Conservation (phyloP, 371 early-diverging fungal species). For the Sporodiniella umbellata region DNA sequence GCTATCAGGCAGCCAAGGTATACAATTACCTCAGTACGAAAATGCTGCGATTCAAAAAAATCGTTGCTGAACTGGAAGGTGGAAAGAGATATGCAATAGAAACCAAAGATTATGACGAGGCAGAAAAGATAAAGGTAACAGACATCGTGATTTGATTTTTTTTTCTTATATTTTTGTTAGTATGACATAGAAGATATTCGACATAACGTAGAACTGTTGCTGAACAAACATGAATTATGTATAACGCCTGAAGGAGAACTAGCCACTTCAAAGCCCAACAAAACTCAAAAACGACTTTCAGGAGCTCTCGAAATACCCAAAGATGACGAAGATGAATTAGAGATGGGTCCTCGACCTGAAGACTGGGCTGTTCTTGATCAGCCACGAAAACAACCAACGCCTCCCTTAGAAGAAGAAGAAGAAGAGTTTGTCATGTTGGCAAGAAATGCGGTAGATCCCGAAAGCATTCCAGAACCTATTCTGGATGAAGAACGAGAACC, state of each 20-base stretch:
- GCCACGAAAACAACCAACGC: no score
- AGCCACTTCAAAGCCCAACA: conserved; percentile 12
- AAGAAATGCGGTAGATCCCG: conserved; percentile 18
- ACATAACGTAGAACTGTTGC: conserved; percentile 15
- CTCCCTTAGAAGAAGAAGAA: neutral
- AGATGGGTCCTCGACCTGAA: no score
- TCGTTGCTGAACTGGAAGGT: conserved; percentile 53
- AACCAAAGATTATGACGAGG: conserved; percentile 72
- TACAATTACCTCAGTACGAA: conserved; percentile 40
- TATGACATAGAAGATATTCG: conserved; percentile 26
- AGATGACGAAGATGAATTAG: no score
- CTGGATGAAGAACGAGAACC: conserved; percentile 49
- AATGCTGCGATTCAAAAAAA: conserved; percentile 41
- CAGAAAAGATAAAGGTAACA: conserved; percentile 69
- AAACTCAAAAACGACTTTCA: no score
- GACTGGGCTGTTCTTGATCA: no score
- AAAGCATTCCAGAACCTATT: conserved; percentile 46
- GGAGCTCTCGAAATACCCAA: no score
- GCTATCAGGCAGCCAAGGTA: conserved; percentile 57
- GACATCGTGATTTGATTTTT: no score
- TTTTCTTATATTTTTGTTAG: neutral
- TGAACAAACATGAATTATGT: no score
- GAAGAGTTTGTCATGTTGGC: neutral
- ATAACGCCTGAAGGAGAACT: conserved; percentile 15
- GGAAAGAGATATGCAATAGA: conserved; percentile 62